Conservation (phyloP, 148 eudicot genomes). For the Camellia granthamiana region DNA sequence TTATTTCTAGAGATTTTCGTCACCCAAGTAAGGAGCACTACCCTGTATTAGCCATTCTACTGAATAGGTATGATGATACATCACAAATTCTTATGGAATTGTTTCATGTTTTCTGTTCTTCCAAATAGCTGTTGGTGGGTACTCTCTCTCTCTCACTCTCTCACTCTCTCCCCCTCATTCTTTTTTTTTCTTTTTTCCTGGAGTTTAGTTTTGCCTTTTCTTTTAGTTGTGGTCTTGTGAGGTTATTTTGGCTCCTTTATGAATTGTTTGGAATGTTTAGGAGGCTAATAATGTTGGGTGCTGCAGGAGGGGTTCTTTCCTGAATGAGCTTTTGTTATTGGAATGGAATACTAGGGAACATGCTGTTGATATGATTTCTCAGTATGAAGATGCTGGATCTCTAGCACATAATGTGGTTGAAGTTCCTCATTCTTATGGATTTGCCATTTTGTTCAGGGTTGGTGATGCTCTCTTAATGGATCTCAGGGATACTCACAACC, state of each 20-base stretch:
- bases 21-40: conserved; percentile 50
- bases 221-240: conserved; percentile 2
- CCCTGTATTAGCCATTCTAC: conserved; percentile 74
- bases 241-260: conserved; percentile 7
- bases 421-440: conserved; percentile 76
- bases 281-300: conserved; percentile 19
- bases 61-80: conserved; percentile 60
- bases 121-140: not conserved
- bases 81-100: not conserved
- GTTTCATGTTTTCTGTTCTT: not conserved
- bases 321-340: conserved; percentile 74
- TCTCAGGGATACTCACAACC: conserved; percentile 72
- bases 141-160: not conserved
- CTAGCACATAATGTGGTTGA: conserved; percentile 73
- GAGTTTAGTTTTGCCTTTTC: not conserved
- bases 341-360: conserved; percentile 70
- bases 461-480: conserved; percentile 84
- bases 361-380: conserved; percentile 55
- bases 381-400: conserved; percentile 71
- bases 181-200: not conserved
- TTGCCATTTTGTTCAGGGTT: conserved; percentile 76
- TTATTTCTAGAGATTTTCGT: conserved; percentile 57
- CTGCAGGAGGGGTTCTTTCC: conserved; percentile 67
- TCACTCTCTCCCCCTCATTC: not conserved
- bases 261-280: conserved; percentile 12